Percentiles rank a stretch among this genome's conserved stretches.
Conservation (phyloP, 139 green algal genomes). For the Picochlorum sp. region DNA sequence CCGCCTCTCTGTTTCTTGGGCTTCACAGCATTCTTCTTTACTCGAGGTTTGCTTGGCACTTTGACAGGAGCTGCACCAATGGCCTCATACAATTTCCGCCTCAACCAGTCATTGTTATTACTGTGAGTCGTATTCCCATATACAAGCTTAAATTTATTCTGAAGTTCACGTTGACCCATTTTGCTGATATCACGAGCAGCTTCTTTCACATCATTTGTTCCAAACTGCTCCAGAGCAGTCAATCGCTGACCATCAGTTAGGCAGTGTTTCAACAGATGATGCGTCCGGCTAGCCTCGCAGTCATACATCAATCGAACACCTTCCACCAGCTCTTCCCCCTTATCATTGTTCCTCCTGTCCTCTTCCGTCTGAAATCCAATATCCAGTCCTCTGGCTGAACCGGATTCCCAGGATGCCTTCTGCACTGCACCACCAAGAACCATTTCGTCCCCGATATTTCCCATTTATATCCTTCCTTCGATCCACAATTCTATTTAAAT, state of each 20-base stretch:
- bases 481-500: too few species aligned
- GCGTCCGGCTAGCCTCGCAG: neutral
- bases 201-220: constrained; percentile 22
- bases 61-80: constrained; percentile 28
- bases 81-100: constrained; percentile 32
- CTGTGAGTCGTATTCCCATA: constrained; percentile 25
- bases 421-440: too few species aligned
- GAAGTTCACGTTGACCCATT: constrained; percentile 37
- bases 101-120: constrained; percentile 40
- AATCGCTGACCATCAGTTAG: constrained; percentile 15
- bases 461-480: too few species aligned
- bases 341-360: neutral
- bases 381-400: too few species aligned
- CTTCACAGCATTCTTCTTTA: constrained; percentile 8
- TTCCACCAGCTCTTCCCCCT: neutral
- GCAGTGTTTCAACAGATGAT: constrained; percentile 35
- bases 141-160: constrained; percentile 29
- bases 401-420: too few species aligned
- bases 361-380: neutral
- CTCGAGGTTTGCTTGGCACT: constrained; percentile 17
- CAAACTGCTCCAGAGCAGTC: constrained; percentile 20
- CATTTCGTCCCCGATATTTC: too few species aligned
- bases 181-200: constrained; percentile 21
- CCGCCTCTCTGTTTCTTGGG: neutral
- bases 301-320: neutral